Evolutionary conservation across 306 rosid species (phyloP), one percentile per base, ranked within the genome.

Genomic region (Cucurbita moschata): DNA sequence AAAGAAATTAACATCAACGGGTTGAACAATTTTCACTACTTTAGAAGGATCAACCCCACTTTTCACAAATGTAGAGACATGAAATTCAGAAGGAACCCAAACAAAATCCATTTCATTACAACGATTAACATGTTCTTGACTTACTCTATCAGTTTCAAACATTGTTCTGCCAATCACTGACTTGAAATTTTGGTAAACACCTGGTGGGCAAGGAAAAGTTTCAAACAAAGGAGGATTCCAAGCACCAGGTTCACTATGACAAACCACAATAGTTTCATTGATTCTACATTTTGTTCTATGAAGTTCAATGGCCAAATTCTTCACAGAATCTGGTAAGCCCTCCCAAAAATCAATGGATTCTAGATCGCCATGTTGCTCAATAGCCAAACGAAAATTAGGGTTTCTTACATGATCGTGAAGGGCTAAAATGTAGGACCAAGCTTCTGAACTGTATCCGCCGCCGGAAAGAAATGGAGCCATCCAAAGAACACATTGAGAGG

Each of bases 181-280:
- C 87, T 85, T 89, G 86, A 82, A 86, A 70, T 87, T 39, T 79
- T 43, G 83, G 75, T 85, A 84, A 82, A 23, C 79, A 68, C 81
- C 46, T 65, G 94, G 97, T 61, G 96, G 97, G 87, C 96, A 87
- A 5, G 94, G 94, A 30, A 51, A 3, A 21, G 97, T 92, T 69
- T 87, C 74, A 75, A 86, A 92, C 79, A 89, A 47, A 5, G 96
- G 96, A n/a, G 94, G 97, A 60, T 82, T 15, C 96, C 97, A 89
- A 4, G 96, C 96, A 75, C 97, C 90, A 12, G 96, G 96, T 64
- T 92, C 96, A 80, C 94, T 89, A 42, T 92, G 97, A 44, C 97
- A 92, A 42, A 92, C 66, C 73, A 92, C 96, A 75, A 89, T 16
- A 0, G 97, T 92, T 72, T 85, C 89, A 76, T 82, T 77, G 86